These are phyloP conservation scores for Pleurotus djamor DNA, from an alignment of 768 basidiomycete species.

Conservation along the genomic window DNA sequence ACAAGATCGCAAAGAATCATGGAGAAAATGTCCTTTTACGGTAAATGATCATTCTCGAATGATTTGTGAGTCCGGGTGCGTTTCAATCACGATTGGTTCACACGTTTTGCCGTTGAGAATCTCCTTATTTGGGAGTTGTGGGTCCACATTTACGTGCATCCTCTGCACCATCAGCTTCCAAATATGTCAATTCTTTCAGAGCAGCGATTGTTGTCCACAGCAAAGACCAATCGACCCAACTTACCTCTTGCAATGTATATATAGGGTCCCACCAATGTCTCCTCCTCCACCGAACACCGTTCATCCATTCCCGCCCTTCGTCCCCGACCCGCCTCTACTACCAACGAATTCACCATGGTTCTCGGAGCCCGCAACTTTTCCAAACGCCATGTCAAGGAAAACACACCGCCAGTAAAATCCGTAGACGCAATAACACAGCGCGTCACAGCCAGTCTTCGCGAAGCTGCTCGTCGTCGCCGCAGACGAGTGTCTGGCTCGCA, in stretches of 20 bases:
- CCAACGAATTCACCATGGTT: slow-evolving; percentile 20
- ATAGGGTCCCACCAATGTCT: background rate
- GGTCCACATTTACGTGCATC: background rate
- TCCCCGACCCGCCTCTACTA: background rate
- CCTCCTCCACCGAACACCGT: background rate
- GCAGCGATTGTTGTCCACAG: background rate
- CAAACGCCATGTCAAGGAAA: slow-evolving; percentile 25
- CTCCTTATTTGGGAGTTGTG: background rate
- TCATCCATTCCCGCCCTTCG: background rate
- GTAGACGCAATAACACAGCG: slow-evolving; percentile 16
- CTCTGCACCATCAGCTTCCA: background rate
- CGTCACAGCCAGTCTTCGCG: slow-evolving; percentile 16
- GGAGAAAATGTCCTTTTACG: no score
- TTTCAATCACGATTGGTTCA: background rate
- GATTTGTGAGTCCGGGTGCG: no score
- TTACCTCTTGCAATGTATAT: background rate
- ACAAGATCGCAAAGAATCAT: no score
- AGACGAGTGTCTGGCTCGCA: slow-evolving; percentile 24
- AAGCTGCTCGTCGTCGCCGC: slow-evolving; percentile 37
- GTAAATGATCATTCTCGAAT: no score
- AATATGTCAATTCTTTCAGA: background rate
- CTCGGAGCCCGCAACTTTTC: slow-evolving; percentile 15
- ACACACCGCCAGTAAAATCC: slow-evolving; percentile 23
- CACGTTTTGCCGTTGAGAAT: background rate
- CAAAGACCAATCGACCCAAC: background rate